phyloP scores from a whole-genome alignment of 2,329 filamentous ascomycete species.

The Aulographum hederae region DNA sequence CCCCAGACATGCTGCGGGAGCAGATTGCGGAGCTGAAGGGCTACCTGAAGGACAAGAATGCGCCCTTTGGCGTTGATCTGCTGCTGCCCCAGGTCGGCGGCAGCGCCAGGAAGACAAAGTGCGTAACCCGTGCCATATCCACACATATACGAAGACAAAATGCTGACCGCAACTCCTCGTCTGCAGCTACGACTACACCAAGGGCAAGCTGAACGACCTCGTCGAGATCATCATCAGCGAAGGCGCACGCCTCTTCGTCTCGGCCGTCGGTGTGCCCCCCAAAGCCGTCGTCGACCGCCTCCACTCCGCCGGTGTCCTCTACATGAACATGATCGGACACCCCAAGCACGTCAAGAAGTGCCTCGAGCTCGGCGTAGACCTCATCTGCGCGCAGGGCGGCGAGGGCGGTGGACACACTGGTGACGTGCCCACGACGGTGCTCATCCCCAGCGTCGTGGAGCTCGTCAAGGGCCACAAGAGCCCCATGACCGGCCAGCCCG shows the following conservation, averaged over 20 bases:
- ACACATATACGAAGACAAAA: constrained; percentile 2
- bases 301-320: constrained; percentile 71
- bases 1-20: constrained; percentile 88
- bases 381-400: constrained; percentile 96
- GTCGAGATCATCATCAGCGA: constrained; percentile 85
- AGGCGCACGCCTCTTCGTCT: constrained; percentile 85
- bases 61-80: constrained; percentile 87
- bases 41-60: constrained; percentile 74
- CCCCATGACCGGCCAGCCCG: constrained; percentile 68
- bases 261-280: constrained; percentile 84
- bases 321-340: constrained; percentile 99
- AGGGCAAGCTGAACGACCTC: constrained; percentile 88
- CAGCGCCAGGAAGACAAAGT: constrained; percentile 88
- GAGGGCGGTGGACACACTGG: constrained; percentile 96
- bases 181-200: constrained; percentile 92
- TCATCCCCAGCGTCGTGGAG: constrained; percentile 83
- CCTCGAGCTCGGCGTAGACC: constrained; percentile 70
- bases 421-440: constrained; percentile 75
- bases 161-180: constrained; percentile 4
- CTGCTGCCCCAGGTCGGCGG: constrained; percentile 89
- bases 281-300: constrained; percentile 77
- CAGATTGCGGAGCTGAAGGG: constrained; percentile 90
- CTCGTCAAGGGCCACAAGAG: constrained; percentile 65
- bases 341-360: constrained; percentile 98
- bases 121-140: constrained; percentile 10